phyloP scores from a whole-genome alignment of 192 early-diverging fungal species.

The Linnemannia zychae region DNA sequence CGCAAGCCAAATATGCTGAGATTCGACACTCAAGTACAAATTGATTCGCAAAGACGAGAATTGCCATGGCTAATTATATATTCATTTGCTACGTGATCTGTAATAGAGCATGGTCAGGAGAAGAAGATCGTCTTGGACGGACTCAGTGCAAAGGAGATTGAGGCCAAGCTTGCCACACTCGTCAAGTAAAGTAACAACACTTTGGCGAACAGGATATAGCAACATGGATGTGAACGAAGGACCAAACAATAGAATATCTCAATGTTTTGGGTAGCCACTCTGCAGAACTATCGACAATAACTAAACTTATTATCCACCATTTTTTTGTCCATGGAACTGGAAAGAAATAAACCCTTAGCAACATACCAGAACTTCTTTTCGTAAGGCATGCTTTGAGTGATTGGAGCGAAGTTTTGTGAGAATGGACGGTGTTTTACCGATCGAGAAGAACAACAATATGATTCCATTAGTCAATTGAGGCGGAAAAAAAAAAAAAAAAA shows the following conservation, averaged over 20 bases:
- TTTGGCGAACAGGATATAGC: not conserved
- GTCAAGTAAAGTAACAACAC: constrained; percentile 59
- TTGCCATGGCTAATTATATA: not conserved
- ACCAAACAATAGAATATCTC: not conserved
- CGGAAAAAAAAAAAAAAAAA: too few species aligned
- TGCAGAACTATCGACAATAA: not conserved
- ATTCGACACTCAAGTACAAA: too few species aligned
- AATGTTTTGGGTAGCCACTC: not conserved
- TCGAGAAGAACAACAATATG: too few species aligned
- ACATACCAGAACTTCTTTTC: not conserved
- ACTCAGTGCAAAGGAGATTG: constrained; percentile 78
- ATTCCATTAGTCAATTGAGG: too few species aligned
- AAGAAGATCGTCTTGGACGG: constrained; percentile 83
- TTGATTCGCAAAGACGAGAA: not conserved
- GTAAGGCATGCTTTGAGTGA: too few species aligned
- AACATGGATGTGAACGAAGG: not conserved
- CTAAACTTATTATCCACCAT: not conserved
- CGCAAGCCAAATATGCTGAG: too few species aligned
- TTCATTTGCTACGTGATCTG: not conserved
- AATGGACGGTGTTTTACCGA: too few species aligned
- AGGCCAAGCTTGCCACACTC: constrained; percentile 77
- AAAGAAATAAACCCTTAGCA: constrained; percentile 2
- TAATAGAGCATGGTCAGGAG: constrained; percentile 84
- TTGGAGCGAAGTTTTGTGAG: too few species aligned
- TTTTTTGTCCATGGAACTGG: not conserved